These are phyloP conservation scores for Fusarium brachygibbosum DNA, from an alignment of 2,329 filamentous ascomycete species.

Conservation along the genomic window DNA sequence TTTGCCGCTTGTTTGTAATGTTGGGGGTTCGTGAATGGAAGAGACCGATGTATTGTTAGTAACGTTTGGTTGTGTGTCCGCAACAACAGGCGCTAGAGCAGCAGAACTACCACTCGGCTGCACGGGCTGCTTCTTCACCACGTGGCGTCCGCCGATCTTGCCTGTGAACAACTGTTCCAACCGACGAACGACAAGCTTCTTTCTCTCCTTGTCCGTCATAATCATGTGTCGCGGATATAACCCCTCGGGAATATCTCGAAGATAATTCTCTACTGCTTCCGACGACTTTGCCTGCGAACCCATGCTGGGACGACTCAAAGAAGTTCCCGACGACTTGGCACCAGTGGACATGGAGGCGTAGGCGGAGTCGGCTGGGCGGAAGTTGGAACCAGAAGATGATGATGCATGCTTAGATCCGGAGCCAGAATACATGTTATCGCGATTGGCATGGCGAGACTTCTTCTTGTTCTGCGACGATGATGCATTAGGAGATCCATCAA, in stretches of 20 bases:
- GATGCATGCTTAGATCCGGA: conserved; percentile 66
- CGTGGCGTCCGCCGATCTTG: conserved; percentile 64
- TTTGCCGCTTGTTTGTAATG: conserved; percentile 13
- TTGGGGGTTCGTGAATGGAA: conserved; percentile 55
- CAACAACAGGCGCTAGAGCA: conserved; percentile 41
- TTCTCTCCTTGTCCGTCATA: conserved; percentile 80
- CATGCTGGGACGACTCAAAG: conserved; percentile 55
- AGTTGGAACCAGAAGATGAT: conserved; percentile 66
- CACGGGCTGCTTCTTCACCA: conserved; percentile 43
- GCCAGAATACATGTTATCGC: conserved; percentile 57
- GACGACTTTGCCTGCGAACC: conserved; percentile 58
- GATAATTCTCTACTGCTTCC: conserved; percentile 75
- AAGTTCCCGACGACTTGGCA: conserved; percentile 60
- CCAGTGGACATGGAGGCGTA: conserved; percentile 76
- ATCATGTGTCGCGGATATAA: conserved; percentile 71
- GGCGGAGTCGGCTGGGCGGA: conserved; percentile 70
- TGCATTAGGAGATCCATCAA: conserved; percentile 65
- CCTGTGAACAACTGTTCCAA: conserved; percentile 88
- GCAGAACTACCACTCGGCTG: conserved; percentile 30
- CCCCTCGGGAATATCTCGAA: conserved; percentile 79
- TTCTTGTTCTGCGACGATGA: conserved; percentile 58
- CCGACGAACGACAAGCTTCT: conserved; percentile 80
- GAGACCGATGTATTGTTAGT: conserved; percentile 11
- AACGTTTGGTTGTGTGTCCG: conserved; percentile 47
- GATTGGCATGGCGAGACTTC: conserved; percentile 58